phyloP scores from a whole-genome alignment of 129 eudicot species.

The Deinandra increscens region DNA sequence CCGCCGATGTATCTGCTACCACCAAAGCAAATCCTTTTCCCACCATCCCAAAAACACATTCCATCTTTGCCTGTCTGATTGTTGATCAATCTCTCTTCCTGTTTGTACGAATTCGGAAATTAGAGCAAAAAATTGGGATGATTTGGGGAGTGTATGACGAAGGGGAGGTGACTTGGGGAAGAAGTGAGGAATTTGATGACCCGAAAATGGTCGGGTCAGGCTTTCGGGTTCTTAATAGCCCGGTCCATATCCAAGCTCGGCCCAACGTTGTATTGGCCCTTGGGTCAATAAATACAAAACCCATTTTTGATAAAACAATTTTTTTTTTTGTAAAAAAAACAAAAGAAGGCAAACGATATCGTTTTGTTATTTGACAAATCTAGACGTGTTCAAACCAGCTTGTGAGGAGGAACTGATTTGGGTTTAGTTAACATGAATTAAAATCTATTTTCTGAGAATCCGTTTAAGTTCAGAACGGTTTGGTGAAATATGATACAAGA shows the following conservation, averaged over 20 bases:
- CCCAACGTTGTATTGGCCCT: background rate
- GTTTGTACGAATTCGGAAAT: slow-evolving; percentile 19
- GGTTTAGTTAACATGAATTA: too few species aligned
- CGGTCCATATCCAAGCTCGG: background rate
- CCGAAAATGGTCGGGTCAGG: background rate
- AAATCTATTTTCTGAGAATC: too few species aligned
- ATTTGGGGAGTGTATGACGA: slow-evolving; percentile 2
- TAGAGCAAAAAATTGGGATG: slow-evolving; percentile 4
- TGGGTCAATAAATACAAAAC: too few species aligned
- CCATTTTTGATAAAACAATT: too few species aligned
- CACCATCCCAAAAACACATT: slow-evolving; percentile 89
- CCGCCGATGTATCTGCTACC: slow-evolving; percentile 96
- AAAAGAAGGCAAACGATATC: too few species aligned
- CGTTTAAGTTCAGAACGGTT: too few species aligned
- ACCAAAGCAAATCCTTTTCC: slow-evolving; percentile 87
- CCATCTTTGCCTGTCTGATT: slow-evolving; percentile 44
- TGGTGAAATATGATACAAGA: too few species aligned
- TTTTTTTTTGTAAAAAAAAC: too few species aligned
- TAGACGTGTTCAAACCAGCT: too few species aligned
- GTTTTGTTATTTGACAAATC: too few species aligned
- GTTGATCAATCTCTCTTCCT: slow-evolving; percentile 9
- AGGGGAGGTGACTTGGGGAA: slow-evolving; percentile 33
- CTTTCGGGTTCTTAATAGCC: background rate
- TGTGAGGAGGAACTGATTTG: too few species aligned
- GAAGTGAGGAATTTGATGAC: slow-evolving; percentile 31